Base-by-base conservation (phyloP, 345 rosid species). In the Moricandia arvensis region DNA sequence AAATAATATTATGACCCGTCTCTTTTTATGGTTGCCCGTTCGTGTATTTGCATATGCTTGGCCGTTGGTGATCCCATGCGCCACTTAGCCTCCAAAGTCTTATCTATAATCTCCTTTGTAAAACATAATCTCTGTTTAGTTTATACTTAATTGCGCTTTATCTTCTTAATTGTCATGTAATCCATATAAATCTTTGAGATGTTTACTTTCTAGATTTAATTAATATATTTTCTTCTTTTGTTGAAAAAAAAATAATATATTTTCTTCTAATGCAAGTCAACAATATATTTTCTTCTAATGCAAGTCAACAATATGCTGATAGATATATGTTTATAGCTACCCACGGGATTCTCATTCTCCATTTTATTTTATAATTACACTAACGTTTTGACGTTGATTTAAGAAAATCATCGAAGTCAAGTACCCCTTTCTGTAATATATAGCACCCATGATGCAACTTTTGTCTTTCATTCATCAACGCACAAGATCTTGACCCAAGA, bases 1-100 rank as follows among this genome's bases (percentile, higher is more conserved):
- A 27, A 73, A 18, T 13, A 18, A 61, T 65, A 72, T 13, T 59
- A 54, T 47, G 78, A 79, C 78, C 81, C 81, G 78, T 68, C 81
- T 49, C 74, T 79, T 79, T 37, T 43, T 60, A 49, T 62, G 74
- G 58, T 79, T 79, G 83, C 84, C 87, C 88, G 71, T 55, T 79
- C 33, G 55, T 76, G 10, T 54, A 11, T 38, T 79, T 43, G 34
- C 43, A 68, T n/a, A n/a, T 87, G 27, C 27, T 71, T 88, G 90
- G 83, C 89, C 73, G 13, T 83, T 87, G 84, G 89, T 70, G 65
- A 16, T 79, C 79, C 89, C 84, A 85, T 77, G 73, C 91, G 96
- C 89, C 96, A 79, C 88, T 87, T 84, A 84, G 0, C 81, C n/a
- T 18, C 9, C 43, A 68, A 31, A 24, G 60, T 80, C 81, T 82